phyloP scores from a whole-genome alignment of 441 rosid species.

The Biscutella laevigata region DNA sequence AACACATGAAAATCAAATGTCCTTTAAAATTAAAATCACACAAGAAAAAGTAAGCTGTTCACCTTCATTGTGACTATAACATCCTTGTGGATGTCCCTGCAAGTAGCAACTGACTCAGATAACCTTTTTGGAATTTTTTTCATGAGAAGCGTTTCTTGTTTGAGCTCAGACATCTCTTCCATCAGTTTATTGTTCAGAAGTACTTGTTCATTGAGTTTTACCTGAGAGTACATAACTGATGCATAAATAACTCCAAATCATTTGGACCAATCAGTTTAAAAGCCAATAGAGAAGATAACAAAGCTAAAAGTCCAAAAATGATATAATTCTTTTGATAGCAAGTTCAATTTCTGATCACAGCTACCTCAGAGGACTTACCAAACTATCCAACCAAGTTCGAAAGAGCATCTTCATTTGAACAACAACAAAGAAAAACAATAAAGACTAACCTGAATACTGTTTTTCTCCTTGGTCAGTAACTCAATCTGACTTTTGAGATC shows the following conservation, averaged over 20 bases:
- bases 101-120: slow-evolving; percentile 37
- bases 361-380: neutral
- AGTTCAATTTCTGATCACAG: slow-evolving; percentile 1
- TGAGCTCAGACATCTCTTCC: slow-evolving; percentile 55
- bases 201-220: slow-evolving; percentile 46
- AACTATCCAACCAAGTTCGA: neutral
- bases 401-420: slow-evolving; percentile 4
- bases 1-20: slow-evolving; percentile 4
- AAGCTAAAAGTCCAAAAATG: neutral
- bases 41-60: slow-evolving; percentile 15
- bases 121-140: slow-evolving; percentile 48
- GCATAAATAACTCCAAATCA: neutral
- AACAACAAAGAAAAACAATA: neutral
- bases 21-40: neutral
- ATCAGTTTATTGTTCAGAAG: slow-evolving; percentile 39
- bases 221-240: slow-evolving; percentile 31
- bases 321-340: neutral
- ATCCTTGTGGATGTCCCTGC: slow-evolving; percentile 45
- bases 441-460: slow-evolving; percentile 54
- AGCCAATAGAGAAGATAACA: neutral
- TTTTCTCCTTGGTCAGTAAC: slow-evolving; percentile 44
- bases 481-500: slow-evolving; percentile 54
- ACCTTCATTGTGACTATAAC: slow-evolving; percentile 52
- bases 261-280: too few relatives aligned
- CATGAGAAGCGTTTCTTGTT: slow-evolving; percentile 34